Evolutionary conservation across 768 basidiomycete genomes (phyloP), one percentile per base, ranked within the genome.

Genomic region (Russula sp.): DNA sequence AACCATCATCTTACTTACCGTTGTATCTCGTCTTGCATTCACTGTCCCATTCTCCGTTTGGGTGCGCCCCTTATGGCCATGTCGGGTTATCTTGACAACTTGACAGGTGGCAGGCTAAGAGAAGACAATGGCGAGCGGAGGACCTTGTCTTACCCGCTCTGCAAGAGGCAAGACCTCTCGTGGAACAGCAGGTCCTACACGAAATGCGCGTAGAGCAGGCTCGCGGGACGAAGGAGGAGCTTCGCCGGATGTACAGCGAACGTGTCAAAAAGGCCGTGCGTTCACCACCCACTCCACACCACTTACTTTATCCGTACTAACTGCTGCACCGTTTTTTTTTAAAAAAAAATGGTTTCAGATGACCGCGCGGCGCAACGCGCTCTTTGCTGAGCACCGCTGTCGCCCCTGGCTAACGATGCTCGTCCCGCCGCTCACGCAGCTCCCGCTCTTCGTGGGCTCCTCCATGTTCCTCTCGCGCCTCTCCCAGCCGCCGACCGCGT

Each of bases 1-100:
- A 1, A 85, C 89, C 2, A 90, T 93, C 62, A 85, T 92, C 56
- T 70, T 91, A 3, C 78, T 84, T 59, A 86, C 90, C 3, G 70
- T 89, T 44, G 70, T 80, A 14, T 78, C 82, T 45, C 84, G 91
- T 69, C 75, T 86, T 34, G 77, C 77, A 2, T 66, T 80, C 59
- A 82, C 89, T 6, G 78, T 89, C 13, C 91, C 91, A 37, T 76
- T 88, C 61, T 83, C 88, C 68, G 71, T 91, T 78, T 92, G 90
- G 91, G 91, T 91, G 66, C 63, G 82, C 71, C 42, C 56, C 14
- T 16, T 55, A 35, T 27, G 6, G 55, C 27, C 34, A 39, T 52
- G 16, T 44, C 57, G 7, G 18, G 18, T 59, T 34, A 32, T 39
- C 47, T 11, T 16, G 40, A 45, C 7, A 47, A n/a, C 18, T 22